Evolutionary conservation across 139 green algal genomes (phyloP), one percentile per base, ranked within the genome.

Genomic region (Tetradesmus lagerheimii): DNA sequence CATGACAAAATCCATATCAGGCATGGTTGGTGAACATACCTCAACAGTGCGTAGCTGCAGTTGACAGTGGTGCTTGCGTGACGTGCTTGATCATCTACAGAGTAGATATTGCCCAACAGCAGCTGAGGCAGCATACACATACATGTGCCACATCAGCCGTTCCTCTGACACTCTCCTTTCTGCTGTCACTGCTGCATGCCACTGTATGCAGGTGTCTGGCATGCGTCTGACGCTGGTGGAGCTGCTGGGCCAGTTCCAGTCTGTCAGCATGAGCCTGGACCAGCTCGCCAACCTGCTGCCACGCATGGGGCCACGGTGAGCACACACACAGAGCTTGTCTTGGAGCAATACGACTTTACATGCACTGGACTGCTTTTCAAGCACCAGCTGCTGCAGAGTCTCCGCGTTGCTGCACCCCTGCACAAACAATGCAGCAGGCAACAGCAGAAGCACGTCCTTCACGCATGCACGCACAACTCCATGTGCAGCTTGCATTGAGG

Each of bases 281-380:
- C 29, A 82, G 38, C 62, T 91, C 27, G 66, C 85, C 27, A 80
- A 87, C 80, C n/a, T 77, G 77, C 57, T 86, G 77, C 53, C 87
- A 35, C 77, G 87, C 0, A 62, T 90, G 83, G 34, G 57, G 5
- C 83, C 50, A 34, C 67, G 83, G 80, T 86, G 29, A 45, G 80
- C 12, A 79, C 5, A 12, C 66, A 77, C 25, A 29, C 62, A 75
- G 62, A n/a, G n/a, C n/a, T n/a, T n/a, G n/a, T n/a, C n/a, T n/a
- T n/a, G n/a, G n/a, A n/a, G n/a, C n/a, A n/a, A n/a, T n/a, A n/a
- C n/a, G n/a, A n/a, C n/a, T n/a, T n/a, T n/a, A n/a, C n/a, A n/a
- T n/a, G n/a, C n/a, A n/a, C n/a, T n/a, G n/a, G n/a, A n/a, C n/a
- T n/a, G n/a, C n/a, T n/a, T n/a, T n/a, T n/a, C n/a, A n/a, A n/a